These are phyloP conservation scores for Starmera dryadoides DNA, from an alignment of 805 yeast species.

Conservation along the genomic window DNA sequence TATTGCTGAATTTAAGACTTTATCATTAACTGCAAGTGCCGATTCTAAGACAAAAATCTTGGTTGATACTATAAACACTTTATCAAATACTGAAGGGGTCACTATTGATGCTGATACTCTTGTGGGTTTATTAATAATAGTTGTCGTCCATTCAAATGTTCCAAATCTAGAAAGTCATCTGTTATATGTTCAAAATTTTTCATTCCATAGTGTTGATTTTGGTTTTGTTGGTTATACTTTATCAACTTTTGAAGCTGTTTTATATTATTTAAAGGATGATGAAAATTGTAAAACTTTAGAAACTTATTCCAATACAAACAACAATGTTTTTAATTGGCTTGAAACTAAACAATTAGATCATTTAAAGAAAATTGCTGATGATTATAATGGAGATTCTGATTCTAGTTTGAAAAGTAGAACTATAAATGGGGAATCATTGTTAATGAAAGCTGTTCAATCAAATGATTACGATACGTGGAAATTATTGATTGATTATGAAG, in stretches of 20 bases:
- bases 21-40: constrained; percentile 40
- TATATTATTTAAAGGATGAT: constrained; percentile 47
- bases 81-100: constrained; percentile 32
- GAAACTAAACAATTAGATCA: constrained; percentile 22
- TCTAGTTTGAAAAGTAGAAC: constrained; percentile 30
- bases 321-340: constrained; percentile 46
- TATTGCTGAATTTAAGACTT: constrained; percentile 39
- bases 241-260: constrained; percentile 79
- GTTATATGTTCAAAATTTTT: constrained; percentile 56
- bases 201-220: constrained; percentile 35
- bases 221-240: constrained; percentile 73
- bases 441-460: constrained; percentile 53
- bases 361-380: constrained; percentile 20
- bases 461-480: constrained; percentile 38
- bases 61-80: constrained; percentile 39
- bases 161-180: constrained; percentile 55
- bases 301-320: constrained; percentile 38
- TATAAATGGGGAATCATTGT: constrained; percentile 62
- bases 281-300: constrained; percentile 31
- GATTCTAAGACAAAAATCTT: constrained; percentile 41
- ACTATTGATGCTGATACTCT: constrained; percentile 76
- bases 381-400: constrained; percentile 13
- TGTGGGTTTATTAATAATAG: constrained; percentile 64
- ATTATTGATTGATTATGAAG: constrained; percentile 37
- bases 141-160: constrained; percentile 56